Evolutionary conservation across 2,329 filamentous ascomycete genomes (phyloP).

Genomic region (Spiromastix sp.): DNA sequence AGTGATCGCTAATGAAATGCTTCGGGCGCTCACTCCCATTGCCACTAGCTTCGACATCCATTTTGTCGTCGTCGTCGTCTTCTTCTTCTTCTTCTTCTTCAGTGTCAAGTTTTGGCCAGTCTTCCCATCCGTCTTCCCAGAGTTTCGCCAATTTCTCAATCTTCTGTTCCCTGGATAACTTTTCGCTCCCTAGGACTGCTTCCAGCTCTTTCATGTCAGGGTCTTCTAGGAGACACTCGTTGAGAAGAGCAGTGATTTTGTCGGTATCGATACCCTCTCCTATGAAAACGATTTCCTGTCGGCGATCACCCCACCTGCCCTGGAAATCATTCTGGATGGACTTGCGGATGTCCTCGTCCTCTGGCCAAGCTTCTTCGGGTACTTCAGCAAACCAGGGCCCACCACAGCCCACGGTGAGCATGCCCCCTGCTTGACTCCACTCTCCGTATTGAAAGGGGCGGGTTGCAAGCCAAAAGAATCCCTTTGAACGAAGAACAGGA

Average conservation of each 20-base stretch:
- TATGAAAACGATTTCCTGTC: constrained; percentile 66
- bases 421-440: constrained; percentile 37
- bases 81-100: too few relatives aligned
- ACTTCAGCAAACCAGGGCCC: constrained; percentile 50
- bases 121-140: constrained; percentile 51
- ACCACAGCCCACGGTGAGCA: constrained; percentile 32
- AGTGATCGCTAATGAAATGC: constrained; percentile 21
- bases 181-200: constrained; percentile 38
- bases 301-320: constrained; percentile 53
- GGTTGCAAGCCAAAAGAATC: constrained; percentile 36
- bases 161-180: constrained; percentile 29
- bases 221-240: constrained; percentile 53
- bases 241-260: constrained; percentile 43
- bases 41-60: constrained; percentile 16
- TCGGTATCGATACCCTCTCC: constrained; percentile 51
- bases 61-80: constrained; percentile 18
- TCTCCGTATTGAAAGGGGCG: constrained; percentile 32
- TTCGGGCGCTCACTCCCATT: constrained; percentile 17
- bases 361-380: constrained; percentile 40
- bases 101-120: constrained; percentile 41
- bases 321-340: constrained; percentile 42
- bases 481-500: constrained; percentile 34
- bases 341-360: constrained; percentile 37
- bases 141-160: constrained; percentile 37
- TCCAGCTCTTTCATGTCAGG: constrained; percentile 48